A percentile compares a stretch with the other conserved stretches of the same genome.
Conservation (phyloP, 495 filamentous ascomycete genomes). For the Darksidea phi region DNA sequence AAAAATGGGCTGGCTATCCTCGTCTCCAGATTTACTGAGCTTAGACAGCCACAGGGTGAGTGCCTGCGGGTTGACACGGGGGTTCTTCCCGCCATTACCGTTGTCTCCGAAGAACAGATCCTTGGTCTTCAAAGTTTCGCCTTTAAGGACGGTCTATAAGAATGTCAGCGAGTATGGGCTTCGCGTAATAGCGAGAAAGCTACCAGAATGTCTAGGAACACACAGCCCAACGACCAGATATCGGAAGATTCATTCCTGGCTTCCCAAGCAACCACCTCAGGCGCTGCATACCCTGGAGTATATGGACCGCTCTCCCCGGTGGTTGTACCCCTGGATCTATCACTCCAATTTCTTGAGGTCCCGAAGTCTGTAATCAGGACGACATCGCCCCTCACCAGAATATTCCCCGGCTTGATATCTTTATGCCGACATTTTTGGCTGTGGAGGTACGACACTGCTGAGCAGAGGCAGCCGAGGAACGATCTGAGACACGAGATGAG, state of each 20-base stretch:
- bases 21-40: not conserved
- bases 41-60: not conserved
- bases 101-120: not conserved
- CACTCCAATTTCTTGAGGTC: conserved; percentile 9
- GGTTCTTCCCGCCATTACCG: not conserved
- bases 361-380: conserved; percentile 27
- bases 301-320: conserved; percentile 3
- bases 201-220: conserved; percentile 15
- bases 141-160: not conserved
- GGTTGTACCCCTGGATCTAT: conserved; percentile 9
- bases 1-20: not conserved
- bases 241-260: conserved; percentile 10
- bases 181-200: not conserved
- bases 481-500: not conserved
- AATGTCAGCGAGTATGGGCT: not conserved
- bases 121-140: not conserved
- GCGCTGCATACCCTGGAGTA: conserved; percentile 12
- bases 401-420: conserved; percentile 23
- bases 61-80: not conserved
- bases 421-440: conserved; percentile 17
- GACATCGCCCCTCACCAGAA: conserved; percentile 4
- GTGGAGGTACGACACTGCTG: conserved; percentile 17
- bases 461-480: conserved; percentile 17
- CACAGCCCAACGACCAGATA: conserved; percentile 23
- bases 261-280: conserved; percentile 9